Conservation (phyloP, 2,329 filamentous ascomycete genomes). For the Furcasterigmium sp. region DNA sequence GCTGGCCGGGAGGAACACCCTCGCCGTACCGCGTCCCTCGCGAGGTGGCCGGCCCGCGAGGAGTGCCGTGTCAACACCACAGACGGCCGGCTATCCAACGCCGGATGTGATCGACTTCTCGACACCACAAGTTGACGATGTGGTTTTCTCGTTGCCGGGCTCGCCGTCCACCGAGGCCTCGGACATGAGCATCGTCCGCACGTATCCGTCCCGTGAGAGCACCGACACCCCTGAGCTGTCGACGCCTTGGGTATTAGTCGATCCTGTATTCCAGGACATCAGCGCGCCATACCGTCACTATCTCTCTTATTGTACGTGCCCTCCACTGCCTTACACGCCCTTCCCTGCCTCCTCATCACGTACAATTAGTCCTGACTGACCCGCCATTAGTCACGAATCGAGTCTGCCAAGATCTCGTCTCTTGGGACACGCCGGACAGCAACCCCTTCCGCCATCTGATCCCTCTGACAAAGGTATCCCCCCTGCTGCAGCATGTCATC, state of each 20-base stretch:
- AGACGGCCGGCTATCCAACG: too few relatives aligned
- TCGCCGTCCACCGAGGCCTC: background rate
- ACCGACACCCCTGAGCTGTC: slow-evolving; percentile 15
- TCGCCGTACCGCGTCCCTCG: slow-evolving; percentile 17
- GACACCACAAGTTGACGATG: too few relatives aligned
- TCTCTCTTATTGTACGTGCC: slow-evolving; percentile 32
- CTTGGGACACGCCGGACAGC: slow-evolving; percentile 33
- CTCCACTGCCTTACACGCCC: slow-evolving; percentile 6
- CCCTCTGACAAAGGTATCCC: slow-evolving; percentile 32
- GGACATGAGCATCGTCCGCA: slow-evolving; percentile 2
- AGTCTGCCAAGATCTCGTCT: slow-evolving; percentile 48
- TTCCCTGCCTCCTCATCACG: slow-evolving; percentile 1
- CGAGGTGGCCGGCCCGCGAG: too few relatives aligned
- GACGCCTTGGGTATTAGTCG: slow-evolving; percentile 33
- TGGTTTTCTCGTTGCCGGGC: too few relatives aligned
- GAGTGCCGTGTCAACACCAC: too few relatives aligned
- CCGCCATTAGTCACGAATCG: slow-evolving; percentile 44
- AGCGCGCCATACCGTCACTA: slow-evolving; percentile 37
- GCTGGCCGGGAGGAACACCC: slow-evolving; percentile 33
- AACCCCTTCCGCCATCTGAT: slow-evolving; percentile 43
- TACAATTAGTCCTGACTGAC: background rate
- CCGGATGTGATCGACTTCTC: too few relatives aligned
- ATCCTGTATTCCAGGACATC: slow-evolving; percentile 48
- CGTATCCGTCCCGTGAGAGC: slow-evolving; percentile 8
- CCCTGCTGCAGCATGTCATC: slow-evolving; percentile 40